A percentile compares a stretch with the other conserved stretches of the same genome.
These are phyloP conservation scores for Primulina eburnea DNA, from an alignment of 257 asterid species.

Conservation along the genomic window DNA sequence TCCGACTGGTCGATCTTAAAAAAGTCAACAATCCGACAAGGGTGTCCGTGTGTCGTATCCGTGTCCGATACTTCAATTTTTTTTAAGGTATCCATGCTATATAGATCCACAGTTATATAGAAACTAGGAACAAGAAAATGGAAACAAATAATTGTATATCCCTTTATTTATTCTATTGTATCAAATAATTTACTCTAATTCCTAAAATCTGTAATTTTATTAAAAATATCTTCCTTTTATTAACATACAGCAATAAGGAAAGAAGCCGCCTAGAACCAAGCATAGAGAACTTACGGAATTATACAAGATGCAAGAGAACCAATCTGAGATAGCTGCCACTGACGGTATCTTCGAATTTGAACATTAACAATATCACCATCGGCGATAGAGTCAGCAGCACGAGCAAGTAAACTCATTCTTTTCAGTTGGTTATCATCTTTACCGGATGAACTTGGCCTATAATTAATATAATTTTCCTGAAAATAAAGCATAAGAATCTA, in stretches of 20 bases:
- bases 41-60: no score
- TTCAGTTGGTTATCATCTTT: slow-evolving; percentile 81
- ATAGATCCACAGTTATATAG: no score
- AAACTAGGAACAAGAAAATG: no score
- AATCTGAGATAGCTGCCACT: slow-evolving; percentile 95
- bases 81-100: no score
- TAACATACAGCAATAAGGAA: neutral
- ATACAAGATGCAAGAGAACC: slow-evolving; percentile 77
- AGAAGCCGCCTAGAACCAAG: slow-evolving; percentile 13
- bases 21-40: no score
- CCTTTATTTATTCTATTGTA: no score
- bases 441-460: slow-evolving; percentile 71
- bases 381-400: slow-evolving; percentile 94
- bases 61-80: no score
- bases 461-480: slow-evolving; percentile 94
- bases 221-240: no score
- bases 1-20: no score
- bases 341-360: slow-evolving; percentile 86
- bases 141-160: no score
- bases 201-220: no score
- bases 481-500: slow-evolving; percentile 26
- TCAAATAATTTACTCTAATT: no score
- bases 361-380: slow-evolving; percentile 93
- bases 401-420: slow-evolving; percentile 69
- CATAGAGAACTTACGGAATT: slow-evolving; percentile 64